Evolutionary conservation across 2,329 filamentous ascomycete species (phyloP).

Genomic region (Aureobasidium sp.): DNA sequence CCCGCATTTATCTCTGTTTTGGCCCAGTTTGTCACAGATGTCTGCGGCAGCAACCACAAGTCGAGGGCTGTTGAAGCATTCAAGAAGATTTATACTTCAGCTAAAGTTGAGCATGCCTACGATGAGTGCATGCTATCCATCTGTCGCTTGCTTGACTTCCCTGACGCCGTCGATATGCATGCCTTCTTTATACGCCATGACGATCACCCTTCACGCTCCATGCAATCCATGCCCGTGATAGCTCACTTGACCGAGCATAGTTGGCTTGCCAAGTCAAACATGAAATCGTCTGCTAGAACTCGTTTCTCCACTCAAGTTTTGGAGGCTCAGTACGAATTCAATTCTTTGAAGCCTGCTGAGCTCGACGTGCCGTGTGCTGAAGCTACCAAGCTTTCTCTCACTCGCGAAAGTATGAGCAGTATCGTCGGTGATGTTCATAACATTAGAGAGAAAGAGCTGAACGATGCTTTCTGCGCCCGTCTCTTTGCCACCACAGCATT

Average conservation of each 20-base stretch:
- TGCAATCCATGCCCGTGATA: conserved; percentile 27
- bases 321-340: neutral
- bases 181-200: conserved; percentile 29
- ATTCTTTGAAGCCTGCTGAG: neutral
- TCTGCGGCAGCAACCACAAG: conserved; percentile 13
- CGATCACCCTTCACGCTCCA: conserved; percentile 32
- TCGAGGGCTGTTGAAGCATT: conserved; percentile 20
- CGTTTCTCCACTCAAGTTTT: neutral
- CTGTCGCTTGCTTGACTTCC: conserved; percentile 18
- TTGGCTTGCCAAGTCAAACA: conserved; percentile 1
- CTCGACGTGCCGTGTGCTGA: neutral
- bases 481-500: conserved; percentile 75
- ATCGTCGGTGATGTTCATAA: conserved; percentile 35
- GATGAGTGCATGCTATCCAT: conserved; percentile 31
- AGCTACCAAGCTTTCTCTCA: conserved; percentile 6
- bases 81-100: conserved; percentile 32
- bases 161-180: conserved; percentile 34
- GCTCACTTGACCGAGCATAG: conserved; percentile 19
- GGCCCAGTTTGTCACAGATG: conserved; percentile 17
- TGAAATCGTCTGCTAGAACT: neutral
- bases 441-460: conserved; percentile 42
- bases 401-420: conserved; percentile 28
- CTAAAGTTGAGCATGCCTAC: conserved; percentile 34
- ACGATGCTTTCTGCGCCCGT: conserved; percentile 66
- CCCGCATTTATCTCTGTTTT: conserved; percentile 21